Evolutionary conservation across 2,329 filamentous ascomycete species (phyloP), one percentile per base, ranked within the genome.

Genomic region (Aureobasidium sp.): DNA sequence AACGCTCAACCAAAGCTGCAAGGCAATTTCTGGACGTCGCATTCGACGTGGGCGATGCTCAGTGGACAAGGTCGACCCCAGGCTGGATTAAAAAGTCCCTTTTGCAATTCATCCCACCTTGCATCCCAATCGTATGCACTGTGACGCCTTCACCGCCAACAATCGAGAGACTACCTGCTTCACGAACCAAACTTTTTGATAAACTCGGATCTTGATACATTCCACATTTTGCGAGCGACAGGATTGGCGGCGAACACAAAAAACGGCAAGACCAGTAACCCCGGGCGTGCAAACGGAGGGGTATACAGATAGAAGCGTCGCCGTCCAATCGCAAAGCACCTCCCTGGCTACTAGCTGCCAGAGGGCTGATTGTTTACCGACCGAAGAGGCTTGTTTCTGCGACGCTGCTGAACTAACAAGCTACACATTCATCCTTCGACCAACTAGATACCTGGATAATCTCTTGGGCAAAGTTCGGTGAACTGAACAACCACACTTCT

Each of bases 141-240:
- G 55, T 58, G 55, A 44, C 55, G 55, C 55, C 42, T 26, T 48
- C 55, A 48, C 55, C 55, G 55, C 55, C 55, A 59, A 29, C 55
- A 59, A 15, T 37, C 44, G 1, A 6, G 6, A 20, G 8, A 59
- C 20, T 29, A 39, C 13, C 34, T 39, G 55, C 17, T 48, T 20
- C 32, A 13, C 20, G 42, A 59, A 47, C 55, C 55, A 57, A 46
- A 57, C 27, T 46, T 44, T 41, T 39, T 36, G 36, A 36, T 48
- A 23, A 32, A 48, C 17, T 29, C 13, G 20, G 20, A 48, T 47
- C 44, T 48, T 20, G 55, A 59, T 59, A 59, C 55, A 59, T 59
- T 59, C 55, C 55, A 59, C 23, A 27, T 17, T n/a, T 20, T 47
- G n/a, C 32, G 10, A 37, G 29, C 32, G 41, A n/a, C 27, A 36